phyloP scores from a whole-genome alignment of 192 early-diverging fungal species.

The Coemansia asiatica region DNA sequence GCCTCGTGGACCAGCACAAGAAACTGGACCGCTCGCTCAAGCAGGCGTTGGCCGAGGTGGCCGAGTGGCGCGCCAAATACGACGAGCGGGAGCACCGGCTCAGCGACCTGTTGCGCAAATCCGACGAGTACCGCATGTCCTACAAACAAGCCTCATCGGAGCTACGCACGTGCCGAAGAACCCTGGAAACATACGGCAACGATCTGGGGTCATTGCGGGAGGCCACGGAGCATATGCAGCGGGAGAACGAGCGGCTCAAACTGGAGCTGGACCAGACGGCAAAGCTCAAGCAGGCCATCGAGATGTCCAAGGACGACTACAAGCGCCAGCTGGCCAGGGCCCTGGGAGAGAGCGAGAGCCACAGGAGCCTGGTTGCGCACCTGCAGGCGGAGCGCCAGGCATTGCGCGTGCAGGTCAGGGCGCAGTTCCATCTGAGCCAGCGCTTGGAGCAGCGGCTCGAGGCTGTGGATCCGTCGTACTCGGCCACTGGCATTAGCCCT shows the following conservation, averaged over 20 bases:
- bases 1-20: constrained; percentile 35
- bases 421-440: constrained; percentile 52
- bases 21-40: constrained; percentile 38
- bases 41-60: constrained; percentile 41
- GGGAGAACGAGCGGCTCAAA: constrained; percentile 15
- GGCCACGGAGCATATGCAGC: constrained; percentile 14
- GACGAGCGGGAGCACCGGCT: constrained; percentile 36
- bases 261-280: constrained; percentile 32
- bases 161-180: constrained; percentile 20
- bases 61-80: constrained; percentile 32
- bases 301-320: constrained; percentile 56
- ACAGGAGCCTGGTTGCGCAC: constrained; percentile 34
- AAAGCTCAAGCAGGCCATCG: constrained; percentile 31
- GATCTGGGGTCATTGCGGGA: constrained; percentile 33
- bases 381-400: constrained; percentile 45
- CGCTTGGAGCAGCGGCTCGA: constrained; percentile 51
- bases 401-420: constrained; percentile 42
- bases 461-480: constrained; percentile 20
- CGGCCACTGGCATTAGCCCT: background rate
- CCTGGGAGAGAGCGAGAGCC: constrained; percentile 33
- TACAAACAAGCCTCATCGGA: constrained; percentile 31
- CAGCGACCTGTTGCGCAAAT: constrained; percentile 17
- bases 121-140: constrained; percentile 31
- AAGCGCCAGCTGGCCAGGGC: constrained; percentile 42
- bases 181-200: constrained; percentile 28